Conservation (phyloP, 140 eudicot genomes). For the Bidens hawaiensis region DNA sequence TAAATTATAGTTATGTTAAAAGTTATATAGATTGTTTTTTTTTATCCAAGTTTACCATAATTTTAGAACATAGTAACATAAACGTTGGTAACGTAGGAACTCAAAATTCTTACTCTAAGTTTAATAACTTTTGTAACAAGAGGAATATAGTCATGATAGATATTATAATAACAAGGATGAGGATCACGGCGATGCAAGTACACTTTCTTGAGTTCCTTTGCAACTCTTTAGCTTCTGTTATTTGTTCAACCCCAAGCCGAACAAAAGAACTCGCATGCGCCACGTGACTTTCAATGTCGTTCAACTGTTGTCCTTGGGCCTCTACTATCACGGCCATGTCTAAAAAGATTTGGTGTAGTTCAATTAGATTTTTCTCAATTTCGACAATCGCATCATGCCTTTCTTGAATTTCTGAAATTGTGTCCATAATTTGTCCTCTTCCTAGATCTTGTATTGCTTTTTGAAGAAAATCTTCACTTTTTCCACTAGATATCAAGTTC, state of each 20-base stretch:
- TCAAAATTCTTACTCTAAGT: neutral
- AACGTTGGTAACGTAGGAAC: neutral
- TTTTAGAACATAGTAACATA: neutral
- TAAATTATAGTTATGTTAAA: too few relatives aligned
- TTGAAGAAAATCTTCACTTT: conserved; percentile 69
- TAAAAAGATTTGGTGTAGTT: conserved; percentile 73
- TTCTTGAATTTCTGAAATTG: conserved; percentile 83
- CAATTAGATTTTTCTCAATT: conserved; percentile 67
- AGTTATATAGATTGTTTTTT: neutral
- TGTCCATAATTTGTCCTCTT: conserved; percentile 79
- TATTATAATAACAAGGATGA: conserved; percentile 7
- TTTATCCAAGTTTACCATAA: neutral
- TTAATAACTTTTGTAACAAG: neutral
- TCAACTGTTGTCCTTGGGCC: conserved; percentile 80
- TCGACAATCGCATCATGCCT: conserved; percentile 79
- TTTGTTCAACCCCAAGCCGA: conserved; percentile 37
- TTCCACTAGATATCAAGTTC: conserved; percentile 68
- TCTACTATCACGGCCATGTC: conserved; percentile 96
- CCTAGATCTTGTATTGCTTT: conserved; percentile 92
- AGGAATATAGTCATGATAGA: conserved; percentile 19
- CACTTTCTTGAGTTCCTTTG: conserved; percentile 47
- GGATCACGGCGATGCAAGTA: conserved; percentile 33
- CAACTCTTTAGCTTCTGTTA: conserved; percentile 33
- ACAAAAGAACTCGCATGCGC: conserved; percentile 41
- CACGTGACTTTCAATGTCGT: conserved; percentile 37